Conservation (phyloP, 2,329 filamentous ascomycete genomes). For the Alternaria gansuensis region DNA sequence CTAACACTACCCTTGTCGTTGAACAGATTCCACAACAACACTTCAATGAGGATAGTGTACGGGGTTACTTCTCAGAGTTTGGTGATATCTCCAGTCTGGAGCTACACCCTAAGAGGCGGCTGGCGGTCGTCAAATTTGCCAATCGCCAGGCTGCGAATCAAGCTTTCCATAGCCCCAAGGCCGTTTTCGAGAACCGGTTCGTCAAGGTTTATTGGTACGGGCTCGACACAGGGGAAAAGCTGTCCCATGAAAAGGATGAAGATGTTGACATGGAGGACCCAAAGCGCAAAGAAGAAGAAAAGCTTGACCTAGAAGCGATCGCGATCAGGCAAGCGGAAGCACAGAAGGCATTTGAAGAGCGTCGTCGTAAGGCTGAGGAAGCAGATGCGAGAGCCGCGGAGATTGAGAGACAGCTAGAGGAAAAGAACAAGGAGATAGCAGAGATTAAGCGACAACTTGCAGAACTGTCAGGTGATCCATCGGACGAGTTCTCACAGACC, state of each 20-base stretch:
- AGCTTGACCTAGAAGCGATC: slow-evolving; percentile 76
- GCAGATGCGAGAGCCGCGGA: slow-evolving; percentile 70
- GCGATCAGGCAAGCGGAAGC: slow-evolving; percentile 73
- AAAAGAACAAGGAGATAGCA: slow-evolving; percentile 71
- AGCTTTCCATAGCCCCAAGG: slow-evolving; percentile 79
- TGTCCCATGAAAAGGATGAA: slow-evolving; percentile 29
- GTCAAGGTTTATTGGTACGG: slow-evolving; percentile 85
- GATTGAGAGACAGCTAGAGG: slow-evolving; percentile 70
- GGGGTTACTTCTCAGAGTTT: slow-evolving; percentile 75
- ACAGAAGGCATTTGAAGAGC: slow-evolving; percentile 73
- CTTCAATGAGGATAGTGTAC: slow-evolving; percentile 71
- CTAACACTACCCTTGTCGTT: slow-evolving; percentile 74
- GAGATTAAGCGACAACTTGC: slow-evolving; percentile 70
- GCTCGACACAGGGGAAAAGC: slow-evolving; percentile 37
- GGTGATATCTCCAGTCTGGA: slow-evolving; percentile 70
- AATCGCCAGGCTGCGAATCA: slow-evolving; percentile 71
- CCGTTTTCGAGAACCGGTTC: slow-evolving; percentile 84
- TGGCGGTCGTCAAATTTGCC: slow-evolving; percentile 75
- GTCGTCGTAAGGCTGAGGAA: slow-evolving; percentile 68
- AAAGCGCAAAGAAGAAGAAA: slow-evolving; percentile 47
- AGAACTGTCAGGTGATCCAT: slow-evolving; percentile 52
- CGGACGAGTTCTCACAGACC: slow-evolving; percentile 29
- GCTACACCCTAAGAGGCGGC: slow-evolving; percentile 71
- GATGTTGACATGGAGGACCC: slow-evolving; percentile 4
- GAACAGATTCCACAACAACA: slow-evolving; percentile 79